Percentiles rank a stretch among this genome's conserved stretches.
Evolutionary conservation across 768 basidiomycete species (phyloP).

Genomic region (Leucocoprinus birnbaumii): DNA sequence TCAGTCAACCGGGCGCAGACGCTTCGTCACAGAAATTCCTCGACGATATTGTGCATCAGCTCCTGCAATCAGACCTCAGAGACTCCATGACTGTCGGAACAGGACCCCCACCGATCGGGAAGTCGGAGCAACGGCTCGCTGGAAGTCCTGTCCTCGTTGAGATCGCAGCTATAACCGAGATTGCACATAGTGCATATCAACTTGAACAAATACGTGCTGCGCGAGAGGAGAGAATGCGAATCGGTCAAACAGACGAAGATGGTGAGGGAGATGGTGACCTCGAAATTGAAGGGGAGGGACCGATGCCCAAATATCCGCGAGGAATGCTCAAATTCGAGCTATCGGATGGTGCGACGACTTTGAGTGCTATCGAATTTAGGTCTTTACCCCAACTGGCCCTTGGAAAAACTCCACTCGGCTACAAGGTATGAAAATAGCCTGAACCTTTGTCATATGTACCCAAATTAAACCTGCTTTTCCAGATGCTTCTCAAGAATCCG

Average conservation of each 20-base stretch:
- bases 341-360: constrained; percentile 67
- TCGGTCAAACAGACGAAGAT: constrained; percentile 28
- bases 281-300: constrained; percentile 66
- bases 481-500: constrained; percentile 74
- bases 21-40: constrained; percentile 50
- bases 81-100: constrained; percentile 74
- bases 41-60: constrained; percentile 56
- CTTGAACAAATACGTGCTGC: constrained; percentile 69
- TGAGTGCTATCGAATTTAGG: constrained; percentile 80
- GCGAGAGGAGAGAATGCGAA: constrained; percentile 59
- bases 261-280: constrained; percentile 52
- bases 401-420: constrained; percentile 77
- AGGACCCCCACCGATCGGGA: constrained; percentile 54
- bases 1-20: constrained; percentile 40
- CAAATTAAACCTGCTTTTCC: constrained; percentile 1
- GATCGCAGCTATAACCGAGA: constrained; percentile 75
- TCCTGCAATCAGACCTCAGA: constrained; percentile 66
- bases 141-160: constrained; percentile 68
- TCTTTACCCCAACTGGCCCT: constrained; percentile 62
- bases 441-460: not conserved
- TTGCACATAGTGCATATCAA: constrained; percentile 79
- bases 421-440: constrained; percentile 54
- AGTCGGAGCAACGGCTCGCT: constrained; percentile 21
- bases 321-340: constrained; percentile 75
- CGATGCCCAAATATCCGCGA: constrained; percentile 79